A percentile compares a stretch with the other conserved stretches of the same genome.
These are phyloP conservation scores for Macaranga tanarius DNA, from an alignment of 441 rosid genomes.

Conservation along the genomic window DNA sequence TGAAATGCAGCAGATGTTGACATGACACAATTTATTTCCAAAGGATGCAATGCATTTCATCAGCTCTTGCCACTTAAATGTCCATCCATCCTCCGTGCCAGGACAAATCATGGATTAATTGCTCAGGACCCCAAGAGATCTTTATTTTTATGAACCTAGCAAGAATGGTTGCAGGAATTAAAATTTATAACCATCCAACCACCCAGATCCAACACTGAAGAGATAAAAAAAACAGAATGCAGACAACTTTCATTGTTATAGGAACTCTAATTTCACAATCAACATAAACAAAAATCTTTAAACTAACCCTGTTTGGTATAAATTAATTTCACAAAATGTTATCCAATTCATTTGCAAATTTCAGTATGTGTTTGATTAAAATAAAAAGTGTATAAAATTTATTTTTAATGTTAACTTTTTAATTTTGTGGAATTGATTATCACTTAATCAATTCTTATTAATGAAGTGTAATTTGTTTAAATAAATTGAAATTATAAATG, in stretches of 20 bases:
- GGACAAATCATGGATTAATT: conserved; percentile 1
- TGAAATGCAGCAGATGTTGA: not conserved
- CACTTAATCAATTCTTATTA: no score
- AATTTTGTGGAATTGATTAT: no score
- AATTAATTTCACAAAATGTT: no score
- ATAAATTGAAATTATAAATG: no score
- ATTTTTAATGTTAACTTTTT: no score
- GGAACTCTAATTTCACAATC: not conserved
- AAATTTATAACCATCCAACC: not conserved
- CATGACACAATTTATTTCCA: not conserved
- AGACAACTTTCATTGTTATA: not conserved
- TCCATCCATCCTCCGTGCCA: not conserved
- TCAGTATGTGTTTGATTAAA: no score
- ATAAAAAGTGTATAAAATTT: no score
- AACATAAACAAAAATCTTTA: not conserved
- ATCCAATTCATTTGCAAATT: no score
- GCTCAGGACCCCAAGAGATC: not conserved
- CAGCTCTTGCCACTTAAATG: not conserved
- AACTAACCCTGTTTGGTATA: not conserved
- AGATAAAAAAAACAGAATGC: not conserved
- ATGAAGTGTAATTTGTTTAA: no score
- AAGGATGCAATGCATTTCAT: not conserved
- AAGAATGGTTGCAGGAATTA: not conserved
- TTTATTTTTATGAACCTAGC: not conserved
- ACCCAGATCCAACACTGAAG: not conserved